Conservation (phyloP, 2,329 filamentous ascomycete genomes). For the Cladosporium sphaerospermum region DNA sequence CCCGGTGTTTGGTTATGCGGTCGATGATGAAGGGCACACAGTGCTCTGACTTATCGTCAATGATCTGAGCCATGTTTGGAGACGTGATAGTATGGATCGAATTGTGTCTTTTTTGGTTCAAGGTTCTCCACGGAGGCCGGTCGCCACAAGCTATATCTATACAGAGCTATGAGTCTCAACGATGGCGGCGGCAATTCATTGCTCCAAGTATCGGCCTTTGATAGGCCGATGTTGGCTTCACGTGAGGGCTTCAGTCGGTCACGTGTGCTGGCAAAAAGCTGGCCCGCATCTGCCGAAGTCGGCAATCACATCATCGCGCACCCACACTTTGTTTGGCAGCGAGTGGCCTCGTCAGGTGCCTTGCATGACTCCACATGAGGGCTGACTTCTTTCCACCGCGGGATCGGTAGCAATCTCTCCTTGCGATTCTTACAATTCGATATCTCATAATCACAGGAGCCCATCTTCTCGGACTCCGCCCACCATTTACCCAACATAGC, state of each 20-base stretch:
- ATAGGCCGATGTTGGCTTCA: background rate
- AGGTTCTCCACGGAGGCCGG: too few relatives aligned
- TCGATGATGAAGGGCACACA: constrained; percentile 71
- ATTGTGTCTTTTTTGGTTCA: background rate
- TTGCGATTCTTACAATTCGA: background rate
- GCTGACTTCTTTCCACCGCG: background rate
- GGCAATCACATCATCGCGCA: constrained; percentile 7
- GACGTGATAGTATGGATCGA: too few relatives aligned
- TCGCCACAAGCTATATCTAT: too few relatives aligned
- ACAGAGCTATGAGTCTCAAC: too few relatives aligned
- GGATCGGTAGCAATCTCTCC: background rate
- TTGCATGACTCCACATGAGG: constrained; percentile 6
- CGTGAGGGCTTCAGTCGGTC: background rate
- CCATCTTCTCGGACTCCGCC: constrained; percentile 16
- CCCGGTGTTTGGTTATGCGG: constrained; percentile 48
- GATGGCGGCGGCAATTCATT: too few relatives aligned
- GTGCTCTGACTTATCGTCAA: constrained; percentile 72
- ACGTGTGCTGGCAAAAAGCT: background rate
- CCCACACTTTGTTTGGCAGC: constrained; percentile 8
- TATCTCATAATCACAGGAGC: background rate
- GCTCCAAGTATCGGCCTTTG: background rate
- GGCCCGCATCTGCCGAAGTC: background rate
- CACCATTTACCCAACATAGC: constrained; percentile 24
- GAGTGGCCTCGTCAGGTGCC: constrained; percentile 4
- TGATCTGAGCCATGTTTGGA: constrained; percentile 44